Evolutionary conservation across 2,329 filamentous ascomycete genomes (phyloP).

Genomic region (Penicillium sp.): DNA sequence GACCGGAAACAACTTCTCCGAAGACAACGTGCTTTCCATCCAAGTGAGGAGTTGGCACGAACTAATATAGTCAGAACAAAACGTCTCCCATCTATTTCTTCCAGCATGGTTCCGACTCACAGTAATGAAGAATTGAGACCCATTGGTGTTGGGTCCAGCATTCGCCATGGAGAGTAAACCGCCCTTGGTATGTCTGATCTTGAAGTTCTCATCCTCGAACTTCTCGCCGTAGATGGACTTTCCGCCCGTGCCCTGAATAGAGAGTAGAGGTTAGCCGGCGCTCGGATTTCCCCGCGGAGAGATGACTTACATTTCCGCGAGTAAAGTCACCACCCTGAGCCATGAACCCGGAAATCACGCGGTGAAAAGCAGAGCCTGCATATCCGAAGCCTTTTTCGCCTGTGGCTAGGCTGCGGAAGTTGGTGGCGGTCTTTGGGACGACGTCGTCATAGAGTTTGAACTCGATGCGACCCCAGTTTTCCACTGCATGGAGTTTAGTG

Average conservation of each 20-base stretch:
- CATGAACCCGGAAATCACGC: slow-evolving; percentile 88
- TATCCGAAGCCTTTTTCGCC: slow-evolving; percentile 79
- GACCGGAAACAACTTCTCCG: slow-evolving; percentile 54
- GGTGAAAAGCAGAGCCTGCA: slow-evolving; percentile 77
- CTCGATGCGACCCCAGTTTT: slow-evolving; percentile 65
- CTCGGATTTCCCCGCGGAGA: neutral
- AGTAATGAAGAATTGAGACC: slow-evolving; percentile 68
- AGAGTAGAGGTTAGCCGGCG: neutral
- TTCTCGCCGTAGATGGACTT: slow-evolving; percentile 92
- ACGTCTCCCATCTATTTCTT: no score
- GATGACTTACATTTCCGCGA: slow-evolving; percentile 72
- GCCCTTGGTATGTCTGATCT: slow-evolving; percentile 64
- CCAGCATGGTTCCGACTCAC: slow-evolving; percentile 31
- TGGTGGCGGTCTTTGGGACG: slow-evolving; percentile 79
- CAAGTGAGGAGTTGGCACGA: slow-evolving; percentile 57
- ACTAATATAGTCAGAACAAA: neutral
- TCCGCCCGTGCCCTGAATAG: slow-evolving; percentile 73
- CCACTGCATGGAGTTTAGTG: neutral
- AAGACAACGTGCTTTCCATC: slow-evolving; percentile 66
- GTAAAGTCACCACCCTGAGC: slow-evolving; percentile 92
- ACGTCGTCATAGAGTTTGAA: slow-evolving; percentile 80
- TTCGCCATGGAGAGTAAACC: slow-evolving; percentile 89
- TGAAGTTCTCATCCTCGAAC: slow-evolving; percentile 88
- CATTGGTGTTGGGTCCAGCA: slow-evolving; percentile 83
- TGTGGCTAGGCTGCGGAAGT: slow-evolving; percentile 78